A percentile compares a stretch with the other conserved stretches of the same genome.
These are phyloP conservation scores for Phytophthora sp. DNA, from an alignment of 352 stramenopile species.

Conservation along the genomic window DNA sequence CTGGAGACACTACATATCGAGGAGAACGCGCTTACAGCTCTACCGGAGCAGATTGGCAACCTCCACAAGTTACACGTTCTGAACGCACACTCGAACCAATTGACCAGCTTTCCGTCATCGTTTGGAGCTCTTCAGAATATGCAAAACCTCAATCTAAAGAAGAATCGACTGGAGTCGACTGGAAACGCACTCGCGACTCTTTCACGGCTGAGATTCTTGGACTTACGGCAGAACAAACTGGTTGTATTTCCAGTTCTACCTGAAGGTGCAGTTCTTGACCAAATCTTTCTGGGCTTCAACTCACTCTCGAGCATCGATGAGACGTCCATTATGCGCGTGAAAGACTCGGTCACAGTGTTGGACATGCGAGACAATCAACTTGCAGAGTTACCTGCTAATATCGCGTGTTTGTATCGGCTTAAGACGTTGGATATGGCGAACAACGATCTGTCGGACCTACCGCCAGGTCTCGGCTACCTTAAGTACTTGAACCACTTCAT, in stretches of 20 bases:
- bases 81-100: constrained; percentile 66
- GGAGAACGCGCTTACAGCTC: constrained; percentile 56
- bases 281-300: constrained; percentile 86
- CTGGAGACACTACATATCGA: constrained; percentile 70
- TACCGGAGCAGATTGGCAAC: constrained; percentile 61
- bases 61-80: constrained; percentile 67
- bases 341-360: constrained; percentile 75
- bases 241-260: constrained; percentile 67
- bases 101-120: constrained; percentile 51
- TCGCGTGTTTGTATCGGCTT: constrained; percentile 64
- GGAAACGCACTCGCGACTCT: constrained; percentile 49
- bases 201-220: constrained; percentile 63
- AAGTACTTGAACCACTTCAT: constrained; percentile 81
- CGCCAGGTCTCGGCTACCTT: constrained; percentile 77
- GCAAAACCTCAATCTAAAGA: constrained; percentile 79
- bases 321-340: constrained; percentile 57
- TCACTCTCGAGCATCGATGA: constrained; percentile 62
- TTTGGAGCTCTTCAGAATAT: constrained; percentile 57
- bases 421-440: constrained; percentile 87
- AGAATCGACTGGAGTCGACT: constrained; percentile 68
- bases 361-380: constrained; percentile 89
- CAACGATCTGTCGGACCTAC: constrained; percentile 81
- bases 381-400: constrained; percentile 47
- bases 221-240: constrained; percentile 78
- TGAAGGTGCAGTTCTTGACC: constrained; percentile 60